Evolutionary conservation across 257 asterid genomes (phyloP).

Genomic region (Gentiana dahurica): DNA sequence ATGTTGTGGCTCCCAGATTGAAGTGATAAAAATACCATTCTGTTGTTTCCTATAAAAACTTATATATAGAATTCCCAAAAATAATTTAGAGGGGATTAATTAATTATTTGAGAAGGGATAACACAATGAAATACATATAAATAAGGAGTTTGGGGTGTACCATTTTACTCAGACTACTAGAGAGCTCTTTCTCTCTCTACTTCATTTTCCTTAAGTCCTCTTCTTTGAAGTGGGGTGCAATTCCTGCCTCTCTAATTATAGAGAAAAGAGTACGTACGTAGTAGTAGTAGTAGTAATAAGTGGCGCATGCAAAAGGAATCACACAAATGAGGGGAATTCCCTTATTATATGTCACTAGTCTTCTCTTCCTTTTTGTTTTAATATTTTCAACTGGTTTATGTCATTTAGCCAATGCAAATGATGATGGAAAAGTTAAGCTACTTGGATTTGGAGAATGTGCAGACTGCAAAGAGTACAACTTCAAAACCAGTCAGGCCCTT

Average conservation of each 20-base stretch:
- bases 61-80: no score
- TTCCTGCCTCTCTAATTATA: background rate
- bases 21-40: no score
- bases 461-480: conserved; percentile 33
- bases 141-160: conserved; percentile 2
- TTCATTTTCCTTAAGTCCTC: no score
- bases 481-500: conserved; percentile 28
- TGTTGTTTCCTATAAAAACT: no score
- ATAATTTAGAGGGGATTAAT: no score
- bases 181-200: background rate
- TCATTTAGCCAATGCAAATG: conserved; percentile 11
- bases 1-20: no score
- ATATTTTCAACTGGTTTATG: conserved; percentile 6
- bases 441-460: conserved; percentile 44
- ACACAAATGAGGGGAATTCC: no score
- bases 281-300: no score
- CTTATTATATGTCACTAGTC: no score
- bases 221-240: no score
- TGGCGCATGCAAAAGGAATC: background rate
- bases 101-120: no score
- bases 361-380: background rate
- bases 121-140: background rate
- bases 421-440: conserved; percentile 22
- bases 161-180: background rate
- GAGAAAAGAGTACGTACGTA: background rate